Evolutionary conservation across 495 filamentous ascomycete species (phyloP), one percentile per base, ranked within the genome.

Genomic region (Tetracladium setigerum): DNA sequence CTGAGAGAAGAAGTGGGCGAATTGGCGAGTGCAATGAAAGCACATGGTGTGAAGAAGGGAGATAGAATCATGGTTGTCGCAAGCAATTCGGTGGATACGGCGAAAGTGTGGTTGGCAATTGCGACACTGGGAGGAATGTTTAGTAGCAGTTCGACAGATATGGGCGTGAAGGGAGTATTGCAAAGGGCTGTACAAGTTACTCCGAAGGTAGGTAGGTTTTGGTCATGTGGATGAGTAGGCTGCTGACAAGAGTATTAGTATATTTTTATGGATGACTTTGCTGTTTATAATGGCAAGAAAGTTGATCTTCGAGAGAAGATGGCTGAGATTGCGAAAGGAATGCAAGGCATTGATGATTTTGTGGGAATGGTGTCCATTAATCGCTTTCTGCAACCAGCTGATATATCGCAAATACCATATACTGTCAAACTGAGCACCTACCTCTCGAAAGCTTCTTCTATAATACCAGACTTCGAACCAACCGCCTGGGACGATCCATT

Each of bases 271-370:
- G 87, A 92, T 50, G 86, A 92, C 55, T 72, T 69, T 13, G 74
- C 86, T 1, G 65, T 90, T 15, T 92, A 92, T 54, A 92, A 90
- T 57, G 84, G 84, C 12, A 86, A 84, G 63, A 72, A 64, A 5
- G 70, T 84, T 12, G 86, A 90, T 57, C 62, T 92, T 17, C 73
- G 83, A 17, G 50, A 61, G 1, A 92, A 90, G 63, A 89, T 92
- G 65, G 56, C 56, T 9, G 78, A 86, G 30, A 69, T 89, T 30
- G 68, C 81, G 1, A 57, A 61, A 1, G 85, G 83, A 0, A 71
- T 92, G 69, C 53, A 61, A 14, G 72, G 50, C 1, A 72, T 82
- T 31, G 5, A 41, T n/a, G 75, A 79, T 53, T 85, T 90, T 45
- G 47, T 69, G 24, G 82, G 81, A 7, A 59, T 84, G 16, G 69